Conservation (phyloP, 2,329 filamentous ascomycete species). For the Plenodomus lindquistii region DNA sequence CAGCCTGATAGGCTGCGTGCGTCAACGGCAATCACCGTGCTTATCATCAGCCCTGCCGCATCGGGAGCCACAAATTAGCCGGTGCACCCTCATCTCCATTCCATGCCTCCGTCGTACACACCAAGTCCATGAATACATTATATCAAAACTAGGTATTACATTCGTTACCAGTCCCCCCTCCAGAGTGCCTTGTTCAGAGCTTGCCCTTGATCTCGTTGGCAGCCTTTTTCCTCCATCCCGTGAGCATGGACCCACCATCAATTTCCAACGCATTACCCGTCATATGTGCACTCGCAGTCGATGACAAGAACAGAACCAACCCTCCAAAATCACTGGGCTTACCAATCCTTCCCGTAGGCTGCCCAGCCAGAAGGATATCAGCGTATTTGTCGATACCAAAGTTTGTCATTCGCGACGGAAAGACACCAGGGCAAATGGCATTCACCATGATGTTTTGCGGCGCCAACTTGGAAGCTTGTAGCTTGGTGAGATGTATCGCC, state of each 20-base stretch:
- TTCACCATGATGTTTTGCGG: slow-evolving; percentile 58
- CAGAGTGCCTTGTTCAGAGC: slow-evolving; percentile 21
- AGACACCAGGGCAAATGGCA: slow-evolving; percentile 50
- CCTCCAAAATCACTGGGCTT: slow-evolving; percentile 55
- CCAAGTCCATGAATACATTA: too few relatives aligned
- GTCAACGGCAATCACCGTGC: neutral
- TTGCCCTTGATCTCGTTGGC: slow-evolving; percentile 33
- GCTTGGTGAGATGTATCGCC: slow-evolving; percentile 57
- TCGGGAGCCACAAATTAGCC: too few relatives aligned
- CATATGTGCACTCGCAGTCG: slow-evolving; percentile 46
- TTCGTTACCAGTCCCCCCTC: neutral
- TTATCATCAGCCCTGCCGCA: too few relatives aligned
- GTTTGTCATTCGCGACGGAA: slow-evolving; percentile 60
- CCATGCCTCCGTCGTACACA: too few relatives aligned
- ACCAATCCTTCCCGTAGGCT: slow-evolving; percentile 53
- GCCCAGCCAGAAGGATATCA: slow-evolving; percentile 51
- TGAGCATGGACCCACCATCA: slow-evolving; percentile 52
- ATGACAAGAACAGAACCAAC: slow-evolving; percentile 50
- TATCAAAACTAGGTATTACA: too few relatives aligned
- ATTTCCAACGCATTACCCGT: slow-evolving; percentile 55
- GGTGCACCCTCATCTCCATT: too few relatives aligned
- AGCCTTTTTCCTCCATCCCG: slow-evolving; percentile 47
- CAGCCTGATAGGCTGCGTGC: neutral
- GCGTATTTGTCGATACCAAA: slow-evolving; percentile 56
- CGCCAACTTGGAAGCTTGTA: slow-evolving; percentile 56